Percentiles rank a stretch among this genome's conserved stretches.
Conservation (phyloP, 139 green algal species). For the Ulvella scutata region DNA sequence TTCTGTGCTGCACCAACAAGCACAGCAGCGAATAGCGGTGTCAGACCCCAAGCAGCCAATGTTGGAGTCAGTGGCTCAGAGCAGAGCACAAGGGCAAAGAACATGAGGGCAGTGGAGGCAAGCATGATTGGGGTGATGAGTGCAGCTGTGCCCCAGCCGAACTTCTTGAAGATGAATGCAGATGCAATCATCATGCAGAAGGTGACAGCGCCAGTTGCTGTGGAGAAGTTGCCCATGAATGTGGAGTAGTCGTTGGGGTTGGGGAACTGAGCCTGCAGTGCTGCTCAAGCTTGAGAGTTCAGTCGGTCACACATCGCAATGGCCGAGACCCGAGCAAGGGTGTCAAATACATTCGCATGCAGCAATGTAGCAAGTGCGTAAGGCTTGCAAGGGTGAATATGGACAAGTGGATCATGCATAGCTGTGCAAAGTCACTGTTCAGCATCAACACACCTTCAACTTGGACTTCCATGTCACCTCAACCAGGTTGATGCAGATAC, state of each 20-base stretch:
- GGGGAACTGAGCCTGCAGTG: slow-evolving; percentile 77
- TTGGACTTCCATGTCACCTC: slow-evolving; percentile 99
- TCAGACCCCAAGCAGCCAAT: slow-evolving; percentile 73
- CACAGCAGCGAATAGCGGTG: slow-evolving; percentile 87
- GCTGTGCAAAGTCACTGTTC: too few relatives aligned
- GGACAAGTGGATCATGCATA: too few relatives aligned
- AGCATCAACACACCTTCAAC: slow-evolving; percentile 68
- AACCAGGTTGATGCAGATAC: slow-evolving; percentile 98
- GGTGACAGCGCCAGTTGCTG: slow-evolving; percentile 69
- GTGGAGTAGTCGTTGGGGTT: slow-evolving; percentile 90
- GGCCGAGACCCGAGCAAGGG: too few relatives aligned
- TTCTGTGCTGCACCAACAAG: slow-evolving; percentile 94
- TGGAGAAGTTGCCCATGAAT: slow-evolving; percentile 88
- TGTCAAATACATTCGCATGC: too few relatives aligned
- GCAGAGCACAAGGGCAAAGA: slow-evolving; percentile 93
- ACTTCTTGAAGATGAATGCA: slow-evolving; percentile 88
- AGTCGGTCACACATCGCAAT: too few relatives aligned
- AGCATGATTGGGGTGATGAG: slow-evolving; percentile 94
- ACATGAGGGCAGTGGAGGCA: slow-evolving; percentile 42
- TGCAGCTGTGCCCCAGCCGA: slow-evolving; percentile 89
- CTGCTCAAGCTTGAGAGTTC: too few relatives aligned
- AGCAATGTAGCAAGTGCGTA: too few relatives aligned
- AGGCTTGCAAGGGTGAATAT: too few relatives aligned
- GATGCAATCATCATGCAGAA: slow-evolving; percentile 95
- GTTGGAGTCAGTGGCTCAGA: slow-evolving; percentile 45